Evolutionary conservation across 2,329 filamentous ascomycete genomes (phyloP).

Genomic region (Clarireedia sp.): DNA sequence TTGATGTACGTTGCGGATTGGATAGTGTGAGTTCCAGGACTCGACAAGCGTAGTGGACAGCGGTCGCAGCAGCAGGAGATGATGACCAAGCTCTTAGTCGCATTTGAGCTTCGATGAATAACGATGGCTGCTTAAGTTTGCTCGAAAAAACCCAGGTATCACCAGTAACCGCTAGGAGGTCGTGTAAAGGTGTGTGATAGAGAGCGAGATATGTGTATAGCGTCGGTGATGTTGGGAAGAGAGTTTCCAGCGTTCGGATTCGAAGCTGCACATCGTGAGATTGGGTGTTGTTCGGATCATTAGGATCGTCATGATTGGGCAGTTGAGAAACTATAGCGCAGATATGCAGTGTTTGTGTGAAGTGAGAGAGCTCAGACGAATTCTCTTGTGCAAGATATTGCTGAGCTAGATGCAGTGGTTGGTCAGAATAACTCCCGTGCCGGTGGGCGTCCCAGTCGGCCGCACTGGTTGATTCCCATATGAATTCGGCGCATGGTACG

Average conservation of each 20-base stretch:
- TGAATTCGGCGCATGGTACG: constrained; percentile 31
- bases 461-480: constrained; percentile 42
- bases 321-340: constrained; percentile 21
- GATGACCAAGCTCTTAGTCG: constrained; percentile 40
- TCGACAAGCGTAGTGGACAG: constrained; percentile 43
- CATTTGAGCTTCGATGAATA: constrained; percentile 40
- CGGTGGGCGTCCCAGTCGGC: constrained; percentile 37
- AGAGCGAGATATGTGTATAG: constrained; percentile 50
- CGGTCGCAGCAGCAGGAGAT: constrained; percentile 38
- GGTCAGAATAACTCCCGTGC: constrained; percentile 4
- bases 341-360: constrained; percentile 23
- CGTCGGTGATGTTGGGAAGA: constrained; percentile 39
- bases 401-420: constrained; percentile 15
- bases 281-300: constrained; percentile 26
- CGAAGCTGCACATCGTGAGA: constrained; percentile 1
- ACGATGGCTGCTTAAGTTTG: constrained; percentile 39
- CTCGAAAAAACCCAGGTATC: constrained; percentile 51
- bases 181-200: constrained; percentile 49
- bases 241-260: background rate
- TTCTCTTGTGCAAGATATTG: constrained; percentile 11
- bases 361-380: constrained; percentile 10
- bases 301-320: constrained; percentile 21
- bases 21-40: constrained; percentile 41
- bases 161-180: constrained; percentile 49
- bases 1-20: constrained; percentile 16